Evolutionary conservation across 495 filamentous ascomycete genomes (phyloP), one percentile per base, ranked within the genome.

Genomic region (Friedmanniomyces endolithicus): DNA sequence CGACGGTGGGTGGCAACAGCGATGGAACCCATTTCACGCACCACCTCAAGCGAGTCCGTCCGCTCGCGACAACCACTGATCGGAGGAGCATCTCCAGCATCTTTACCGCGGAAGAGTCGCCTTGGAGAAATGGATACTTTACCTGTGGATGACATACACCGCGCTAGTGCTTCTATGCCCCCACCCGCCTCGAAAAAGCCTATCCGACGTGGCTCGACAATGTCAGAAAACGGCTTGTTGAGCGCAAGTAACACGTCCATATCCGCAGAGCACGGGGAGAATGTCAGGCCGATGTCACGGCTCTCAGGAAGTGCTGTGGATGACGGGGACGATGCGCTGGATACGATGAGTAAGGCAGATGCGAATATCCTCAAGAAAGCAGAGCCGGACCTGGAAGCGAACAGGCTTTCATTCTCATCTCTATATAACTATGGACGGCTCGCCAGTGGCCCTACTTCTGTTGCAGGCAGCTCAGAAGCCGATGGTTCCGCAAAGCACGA

Each of bases 331-430:
- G 37, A 4, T 41, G 12, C 37, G 37, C 37, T 6, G 37, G 37
- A 41, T 6, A 41, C 37, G 27, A 31, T 41, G 39, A 24, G 17
- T 19, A 22, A 47, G 17, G 17, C 19, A 3, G 16, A 35, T 17
- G 2, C 12, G 24, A 31, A 3, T 9, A 25, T 14, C 6, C 35
- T 19, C 6, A 29, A 52, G 14, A 24, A 16, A n/a, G 49, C 31
- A 7, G 24, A 47, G 23, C 49, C 48, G 0, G 72, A 72, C 58
- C 50, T 70, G n/a, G 75, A 76, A 34, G 75, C 71, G 19, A 81
- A 83, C 60, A 77, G 83, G 25, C 71, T 84, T 65, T 84, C 81
- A 46, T 74, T 81, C 51, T 80, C 81, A 12, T 84, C 83, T 11
- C 63, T 85, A 39, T 82, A 82, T 60, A 84, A 55, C 20, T 46